Percentiles rank a stretch among this genome's conserved stretches.
Conservation (phyloP, 371 early-diverging fungal species). For the Mortierella sp. region DNA sequence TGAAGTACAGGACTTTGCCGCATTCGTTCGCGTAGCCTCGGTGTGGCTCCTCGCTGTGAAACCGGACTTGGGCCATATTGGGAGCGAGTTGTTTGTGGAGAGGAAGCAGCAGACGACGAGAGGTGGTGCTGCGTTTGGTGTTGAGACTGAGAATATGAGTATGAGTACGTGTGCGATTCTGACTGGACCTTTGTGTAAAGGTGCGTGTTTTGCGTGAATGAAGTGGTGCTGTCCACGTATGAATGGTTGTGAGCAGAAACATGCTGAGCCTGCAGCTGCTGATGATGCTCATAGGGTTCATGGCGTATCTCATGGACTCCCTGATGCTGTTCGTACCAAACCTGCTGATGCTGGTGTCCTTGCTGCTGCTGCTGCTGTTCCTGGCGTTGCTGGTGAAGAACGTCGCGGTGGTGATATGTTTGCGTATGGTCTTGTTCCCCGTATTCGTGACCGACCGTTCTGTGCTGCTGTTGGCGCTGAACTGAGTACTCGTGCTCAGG, state of each 20-base stretch:
- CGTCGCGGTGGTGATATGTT: no score
- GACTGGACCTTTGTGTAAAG: slow-evolving; percentile 4
- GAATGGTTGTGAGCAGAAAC: background rate
- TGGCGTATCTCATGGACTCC: background rate
- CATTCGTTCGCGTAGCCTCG: slow-evolving; percentile 50
- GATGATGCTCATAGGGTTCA: slow-evolving; percentile 2
- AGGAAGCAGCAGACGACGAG: slow-evolving; percentile 10
- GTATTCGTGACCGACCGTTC: no score
- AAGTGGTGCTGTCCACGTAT: background rate
- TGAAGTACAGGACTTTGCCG: slow-evolving; percentile 39
- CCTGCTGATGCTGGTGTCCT: slow-evolving; percentile 3
- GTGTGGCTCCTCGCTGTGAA: slow-evolving; percentile 12
- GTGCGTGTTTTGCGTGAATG: no score
- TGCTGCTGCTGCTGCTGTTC: slow-evolving; percentile 4
- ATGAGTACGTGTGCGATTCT: slow-evolving; percentile 3
- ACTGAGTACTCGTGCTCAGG: no score
- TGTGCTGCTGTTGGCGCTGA: no score
- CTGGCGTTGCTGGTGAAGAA: background rate
- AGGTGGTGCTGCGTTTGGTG: slow-evolving; percentile 13
- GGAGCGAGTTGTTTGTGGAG: slow-evolving; percentile 9
- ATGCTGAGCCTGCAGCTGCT: slow-evolving; percentile 1
- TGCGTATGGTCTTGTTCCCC: background rate
- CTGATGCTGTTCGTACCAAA: background rate
- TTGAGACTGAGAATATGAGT: slow-evolving; percentile 8
- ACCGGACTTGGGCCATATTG: slow-evolving; percentile 14